A percentile compares a stretch with the other conserved stretches of the same genome.
Evolutionary conservation across 352 stramenopile species (phyloP).

Genomic region (Salisapilia sapeloensis): DNA sequence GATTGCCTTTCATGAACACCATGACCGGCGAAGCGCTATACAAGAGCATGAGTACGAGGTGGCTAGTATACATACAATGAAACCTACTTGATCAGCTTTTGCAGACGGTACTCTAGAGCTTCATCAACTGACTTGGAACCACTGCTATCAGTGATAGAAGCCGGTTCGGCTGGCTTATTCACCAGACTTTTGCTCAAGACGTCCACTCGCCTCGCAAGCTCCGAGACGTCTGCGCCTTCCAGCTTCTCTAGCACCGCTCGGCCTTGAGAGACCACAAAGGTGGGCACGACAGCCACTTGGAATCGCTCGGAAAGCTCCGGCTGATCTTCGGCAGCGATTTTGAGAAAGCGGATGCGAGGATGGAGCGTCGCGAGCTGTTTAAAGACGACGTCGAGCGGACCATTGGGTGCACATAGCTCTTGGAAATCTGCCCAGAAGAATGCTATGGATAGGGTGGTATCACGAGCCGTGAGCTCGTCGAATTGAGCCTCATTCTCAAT

Average conservation of each 20-base stretch:
- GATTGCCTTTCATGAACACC: conserved; percentile 99
- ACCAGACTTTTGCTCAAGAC: conserved; percentile 68
- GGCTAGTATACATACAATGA: neutral
- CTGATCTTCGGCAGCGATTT: conserved; percentile 73
- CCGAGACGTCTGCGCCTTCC: conserved; percentile 66
- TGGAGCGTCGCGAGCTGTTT: conserved; percentile 65
- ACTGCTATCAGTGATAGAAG: conserved; percentile 1
- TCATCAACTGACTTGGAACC: conserved; percentile 22
- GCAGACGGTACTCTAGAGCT: conserved; percentile 51
- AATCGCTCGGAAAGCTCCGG: conserved; percentile 76
- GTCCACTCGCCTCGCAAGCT: conserved; percentile 73
- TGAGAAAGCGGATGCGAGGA: conserved; percentile 71
- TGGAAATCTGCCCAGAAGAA: conserved; percentile 82
- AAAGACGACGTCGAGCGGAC: conserved; percentile 74
- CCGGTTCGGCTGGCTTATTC: conserved; percentile 21
- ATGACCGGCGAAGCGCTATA: conserved; percentile 80
- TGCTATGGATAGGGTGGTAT: conserved; percentile 55
- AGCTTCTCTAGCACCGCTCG: conserved; percentile 65
- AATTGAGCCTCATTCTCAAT: conserved; percentile 61
- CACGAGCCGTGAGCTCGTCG: conserved; percentile 52
- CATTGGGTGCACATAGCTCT: conserved; percentile 64
- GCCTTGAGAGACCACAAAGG: conserved; percentile 81
- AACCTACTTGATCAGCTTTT: conserved; percentile 62
- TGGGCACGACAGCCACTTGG: conserved; percentile 87
- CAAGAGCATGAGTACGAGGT: neutral